Evolutionary conservation across 192 early-diverging fungal genomes (phyloP), one percentile per base, ranked within the genome.

Genomic region (Backusella luteola): DNA sequence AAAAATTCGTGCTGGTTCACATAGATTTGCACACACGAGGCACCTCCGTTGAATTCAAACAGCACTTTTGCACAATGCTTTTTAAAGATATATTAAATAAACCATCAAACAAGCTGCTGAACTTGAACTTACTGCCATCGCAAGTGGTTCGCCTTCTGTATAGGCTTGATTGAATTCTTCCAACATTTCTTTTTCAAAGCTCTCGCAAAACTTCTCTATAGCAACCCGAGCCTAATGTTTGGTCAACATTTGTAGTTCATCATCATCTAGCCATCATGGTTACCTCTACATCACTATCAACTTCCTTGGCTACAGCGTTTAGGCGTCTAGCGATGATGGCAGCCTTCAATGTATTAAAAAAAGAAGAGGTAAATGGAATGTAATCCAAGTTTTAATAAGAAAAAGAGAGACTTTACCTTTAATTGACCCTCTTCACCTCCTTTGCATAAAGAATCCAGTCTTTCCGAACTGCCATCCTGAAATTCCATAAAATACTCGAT

Each of bases 1-100:
- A 98, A 98, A 75, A 99, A 97, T 73, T 95, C 93, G 75, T 99
- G 97, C 79, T 98, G 98, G 84, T 97, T 97, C 53, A 99, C 94
- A 77, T 97, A 99, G 34, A 92, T 93, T 77, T 96, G 94, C 29
- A 98, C 89, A 76, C 95, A 96, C 0, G 96, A 97, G 71, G 91
- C 91, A 38, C 98, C 97, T 34, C 98, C 97, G 73, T 99, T 99
- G 81, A 99, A 97, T 46, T 97, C 95, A 59, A 93, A 87, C 67
- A 99, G 84, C 3, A 93, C 89, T 76, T 90, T 92, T 53, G 98
- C 97, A 72, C 91, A 92, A 29, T 90, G 91, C 95, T 97, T 35
- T 14, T 12, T 44, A 41, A 71, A 12, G 8, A 29, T 56, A 19
- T 32, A 29, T 14, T 38, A 11, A 32, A 35, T 53, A 53, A 17